phyloP scores from a whole-genome alignment of 805 yeast genomes.

The Pichia eremophila region DNA sequence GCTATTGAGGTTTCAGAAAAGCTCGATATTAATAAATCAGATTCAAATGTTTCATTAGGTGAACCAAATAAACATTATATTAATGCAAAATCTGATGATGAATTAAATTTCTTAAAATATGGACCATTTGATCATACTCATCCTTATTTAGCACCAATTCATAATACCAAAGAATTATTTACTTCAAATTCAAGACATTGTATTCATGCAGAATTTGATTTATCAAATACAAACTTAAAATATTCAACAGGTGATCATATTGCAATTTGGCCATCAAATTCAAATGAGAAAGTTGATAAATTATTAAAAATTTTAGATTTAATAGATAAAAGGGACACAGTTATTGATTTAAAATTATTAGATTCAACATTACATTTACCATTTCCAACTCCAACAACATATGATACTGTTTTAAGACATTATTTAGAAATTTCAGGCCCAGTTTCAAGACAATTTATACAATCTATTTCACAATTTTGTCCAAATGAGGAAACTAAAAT shows the following conservation, averaged over 20 bases:
- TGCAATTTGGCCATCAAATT: slow-evolving; percentile 90
- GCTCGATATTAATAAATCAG: slow-evolving; percentile 20
- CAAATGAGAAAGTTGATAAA: slow-evolving; percentile 61
- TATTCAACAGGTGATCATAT: slow-evolving; percentile 95
- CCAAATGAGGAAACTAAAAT: slow-evolving; percentile 53
- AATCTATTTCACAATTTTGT: slow-evolving; percentile 69
- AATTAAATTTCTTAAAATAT: slow-evolving; percentile 28
- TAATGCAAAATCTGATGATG: slow-evolving; percentile 25
- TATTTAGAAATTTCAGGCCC: slow-evolving; percentile 89
- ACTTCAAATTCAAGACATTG: slow-evolving; percentile 56
- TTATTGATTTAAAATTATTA: slow-evolving; percentile 55
- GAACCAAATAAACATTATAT: slow-evolving; percentile 65
- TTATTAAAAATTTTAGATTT: slow-evolving; percentile 61
- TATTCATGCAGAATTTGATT: slow-evolving; percentile 83
- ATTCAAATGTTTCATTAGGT: slow-evolving; percentile 54
- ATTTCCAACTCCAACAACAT: slow-evolving; percentile 78
- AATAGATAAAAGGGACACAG: slow-evolving; percentile 38
- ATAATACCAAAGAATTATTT: slow-evolving; percentile 61
- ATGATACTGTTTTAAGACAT: slow-evolving; percentile 76
- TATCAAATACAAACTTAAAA: slow-evolving; percentile 61
- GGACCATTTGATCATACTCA: slow-evolving; percentile 78
- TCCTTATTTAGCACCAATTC: slow-evolving; percentile 72
- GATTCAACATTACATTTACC: slow-evolving; percentile 53
- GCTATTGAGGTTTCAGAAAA: slow-evolving; percentile 35
- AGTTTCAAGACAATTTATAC: slow-evolving; percentile 79